Conservation (phyloP, 164 flowering plant genomes). For the Brasenia schreberi region DNA sequence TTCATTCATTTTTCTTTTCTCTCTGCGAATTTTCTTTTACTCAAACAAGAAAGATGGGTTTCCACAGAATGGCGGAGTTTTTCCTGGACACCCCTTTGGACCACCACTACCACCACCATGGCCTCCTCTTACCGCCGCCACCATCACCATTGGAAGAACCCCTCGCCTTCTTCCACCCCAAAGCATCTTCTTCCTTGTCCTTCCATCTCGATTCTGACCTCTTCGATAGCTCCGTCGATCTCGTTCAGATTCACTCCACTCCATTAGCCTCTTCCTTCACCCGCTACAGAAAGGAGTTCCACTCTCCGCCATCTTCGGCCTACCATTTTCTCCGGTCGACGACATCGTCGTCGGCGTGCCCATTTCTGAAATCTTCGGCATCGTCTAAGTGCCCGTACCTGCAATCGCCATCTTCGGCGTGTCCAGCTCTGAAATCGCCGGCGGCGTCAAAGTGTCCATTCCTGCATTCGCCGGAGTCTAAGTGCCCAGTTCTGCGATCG, state of each 20-base stretch:
- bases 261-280: slow-evolving; percentile 22
- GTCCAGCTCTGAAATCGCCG: too few relatives aligned
- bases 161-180: background rate
- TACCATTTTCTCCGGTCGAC: too few relatives aligned
- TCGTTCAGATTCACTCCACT: slow-evolving; percentile 36
- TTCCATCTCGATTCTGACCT: slow-evolving; percentile 14
- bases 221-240: slow-evolving; percentile 40
- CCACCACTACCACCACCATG: background rate
- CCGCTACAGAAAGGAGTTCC: slow-evolving; percentile 15
- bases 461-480: too few relatives aligned
- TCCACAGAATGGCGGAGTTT: background rate
- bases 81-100: background rate
- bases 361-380: too few relatives aligned
- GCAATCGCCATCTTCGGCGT: too few relatives aligned
- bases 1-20: background rate
- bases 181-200: slow-evolving; percentile 1
- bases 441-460: too few relatives aligned
- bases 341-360: too few relatives aligned
- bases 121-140: background rate
- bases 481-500: too few relatives aligned
- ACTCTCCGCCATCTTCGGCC: background rate
- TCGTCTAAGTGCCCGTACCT: too few relatives aligned
- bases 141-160: background rate
- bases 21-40: background rate
- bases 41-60: background rate